These are phyloP conservation scores for Pogostemon cablin DNA, from an alignment of 257 asterid species.

Conservation along the genomic window DNA sequence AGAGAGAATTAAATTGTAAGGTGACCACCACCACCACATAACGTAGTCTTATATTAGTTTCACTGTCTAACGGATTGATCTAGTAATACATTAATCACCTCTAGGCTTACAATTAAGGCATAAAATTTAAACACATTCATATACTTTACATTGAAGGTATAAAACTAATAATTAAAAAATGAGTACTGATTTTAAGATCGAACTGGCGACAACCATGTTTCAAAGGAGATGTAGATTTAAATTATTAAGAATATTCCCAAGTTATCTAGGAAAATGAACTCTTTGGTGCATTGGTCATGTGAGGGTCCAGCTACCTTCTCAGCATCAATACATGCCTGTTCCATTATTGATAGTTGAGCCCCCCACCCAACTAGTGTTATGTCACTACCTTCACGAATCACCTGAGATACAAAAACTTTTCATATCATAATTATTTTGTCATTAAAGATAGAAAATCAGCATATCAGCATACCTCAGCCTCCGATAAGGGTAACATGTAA, in stretches of 20 bases:
- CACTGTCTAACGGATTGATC: neutral
- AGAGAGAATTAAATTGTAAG: neutral
- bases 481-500: slow-evolving; percentile 87
- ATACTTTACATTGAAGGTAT: neutral
- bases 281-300: slow-evolving; percentile 3
- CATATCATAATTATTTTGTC: slow-evolving; percentile 13
- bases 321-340: slow-evolving; percentile 86
- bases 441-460: slow-evolving; percentile 19
- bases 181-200: neutral
- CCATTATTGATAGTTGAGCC: slow-evolving; percentile 86
- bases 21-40: neutral
- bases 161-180: neutral
- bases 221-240: neutral
- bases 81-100: neutral
- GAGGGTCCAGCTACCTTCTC: slow-evolving; percentile 63
- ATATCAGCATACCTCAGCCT: slow-evolving; percentile 74
- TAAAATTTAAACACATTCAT: neutral
- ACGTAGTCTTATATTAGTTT: neutral
- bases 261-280: slow-evolving; percentile 1
- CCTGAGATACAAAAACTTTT: slow-evolving; percentile 50
- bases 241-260: slow-evolving; percentile 9
- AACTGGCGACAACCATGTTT: slow-evolving; percentile 17
- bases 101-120: neutral
- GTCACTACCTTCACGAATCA: slow-evolving; percentile 89
- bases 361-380: slow-evolving; percentile 99